These are phyloP conservation scores for Metschnikowia amazonensis DNA, from an alignment of 805 yeast species.

Conservation along the genomic window DNA sequence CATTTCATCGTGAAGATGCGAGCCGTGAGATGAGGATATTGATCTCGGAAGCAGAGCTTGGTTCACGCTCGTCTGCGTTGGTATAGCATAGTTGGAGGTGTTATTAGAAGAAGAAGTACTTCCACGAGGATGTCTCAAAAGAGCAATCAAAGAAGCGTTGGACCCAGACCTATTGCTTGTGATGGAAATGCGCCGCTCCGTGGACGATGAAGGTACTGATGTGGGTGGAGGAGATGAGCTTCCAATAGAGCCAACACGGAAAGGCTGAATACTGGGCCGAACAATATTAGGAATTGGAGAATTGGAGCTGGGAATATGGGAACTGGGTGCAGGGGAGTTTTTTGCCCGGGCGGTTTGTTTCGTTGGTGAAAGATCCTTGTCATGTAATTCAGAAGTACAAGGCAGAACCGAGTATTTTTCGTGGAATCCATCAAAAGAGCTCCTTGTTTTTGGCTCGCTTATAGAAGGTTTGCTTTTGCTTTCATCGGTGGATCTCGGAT, in stretches of 20 bases:
- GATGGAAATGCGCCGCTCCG: conserved; percentile 39
- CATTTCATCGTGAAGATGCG: conserved; percentile 30
- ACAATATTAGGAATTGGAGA: conserved; percentile 1
- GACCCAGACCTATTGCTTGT: conserved; percentile 48
- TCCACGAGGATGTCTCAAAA: conserved; percentile 48
- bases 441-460: conserved; percentile 2
- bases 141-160: conserved; percentile 51
- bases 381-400: conserved; percentile 15
- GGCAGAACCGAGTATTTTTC: conserved; percentile 18
- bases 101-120: conserved; percentile 38
- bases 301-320: neutral
- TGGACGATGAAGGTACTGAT: conserved; percentile 20
- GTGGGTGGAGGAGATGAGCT: conserved; percentile 37
- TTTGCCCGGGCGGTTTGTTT: neutral
- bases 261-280: conserved; percentile 49
- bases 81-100: conserved; percentile 14
- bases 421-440: conserved; percentile 14
- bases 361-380: conserved; percentile 7
- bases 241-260: conserved; percentile 59
- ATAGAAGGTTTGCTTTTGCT: conserved; percentile 3
- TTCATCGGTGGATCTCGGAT: neutral
- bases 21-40: conserved; percentile 39
- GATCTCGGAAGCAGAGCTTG: conserved; percentile 31
- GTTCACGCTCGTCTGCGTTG: conserved; percentile 24
- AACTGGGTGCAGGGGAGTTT: conserved; percentile 1